phyloP scores from a whole-genome alignment of 805 yeast species.

The Helenozyma baotianmanensis region DNA sequence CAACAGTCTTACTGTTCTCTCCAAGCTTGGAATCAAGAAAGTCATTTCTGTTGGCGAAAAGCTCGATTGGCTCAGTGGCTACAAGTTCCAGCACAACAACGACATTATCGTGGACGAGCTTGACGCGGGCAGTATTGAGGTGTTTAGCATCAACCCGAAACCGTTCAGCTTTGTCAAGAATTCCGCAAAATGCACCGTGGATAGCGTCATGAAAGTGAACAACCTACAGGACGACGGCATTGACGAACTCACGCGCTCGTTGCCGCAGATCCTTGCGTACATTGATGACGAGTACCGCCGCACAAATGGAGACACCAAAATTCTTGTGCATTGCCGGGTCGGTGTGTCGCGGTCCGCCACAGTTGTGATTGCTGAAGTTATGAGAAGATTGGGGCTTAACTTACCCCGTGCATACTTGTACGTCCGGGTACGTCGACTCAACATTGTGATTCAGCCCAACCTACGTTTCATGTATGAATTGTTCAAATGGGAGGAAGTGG shows the following conservation, averaged over 20 bases:
- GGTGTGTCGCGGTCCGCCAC: conserved; percentile 96
- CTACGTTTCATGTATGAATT: conserved; percentile 87
- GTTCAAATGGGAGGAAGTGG: conserved; percentile 37
- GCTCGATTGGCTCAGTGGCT: conserved; percentile 54
- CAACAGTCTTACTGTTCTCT: conserved; percentile 57
- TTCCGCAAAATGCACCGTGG: conserved; percentile 21
- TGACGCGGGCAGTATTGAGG: conserved; percentile 30
- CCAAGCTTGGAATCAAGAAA: conserved; percentile 62
- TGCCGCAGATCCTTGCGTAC: conserved; percentile 61
- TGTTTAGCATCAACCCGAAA: conserved; percentile 23
- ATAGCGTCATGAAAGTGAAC: conserved; percentile 56
- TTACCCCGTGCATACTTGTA: conserved; percentile 77
- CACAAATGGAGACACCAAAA: conserved; percentile 15
- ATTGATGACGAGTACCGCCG: conserved; percentile 41
- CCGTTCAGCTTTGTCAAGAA: conserved; percentile 2
- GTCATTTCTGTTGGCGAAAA: conserved; percentile 85
- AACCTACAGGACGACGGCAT: conserved; percentile 89
- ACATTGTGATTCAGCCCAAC: conserved; percentile 92
- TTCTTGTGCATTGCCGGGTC: conserved; percentile 86
- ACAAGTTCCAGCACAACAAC: conserved; percentile 22
- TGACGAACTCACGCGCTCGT: conserved; percentile 61
- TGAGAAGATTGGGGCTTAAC: conserved; percentile 65
- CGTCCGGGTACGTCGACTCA: conserved; percentile 85
- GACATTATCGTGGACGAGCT: conserved; percentile 19
- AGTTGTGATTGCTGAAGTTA: conserved; percentile 91